Evolutionary conservation across 2,329 filamentous ascomycete species (phyloP).

Genomic region (Eutypella sp.): DNA sequence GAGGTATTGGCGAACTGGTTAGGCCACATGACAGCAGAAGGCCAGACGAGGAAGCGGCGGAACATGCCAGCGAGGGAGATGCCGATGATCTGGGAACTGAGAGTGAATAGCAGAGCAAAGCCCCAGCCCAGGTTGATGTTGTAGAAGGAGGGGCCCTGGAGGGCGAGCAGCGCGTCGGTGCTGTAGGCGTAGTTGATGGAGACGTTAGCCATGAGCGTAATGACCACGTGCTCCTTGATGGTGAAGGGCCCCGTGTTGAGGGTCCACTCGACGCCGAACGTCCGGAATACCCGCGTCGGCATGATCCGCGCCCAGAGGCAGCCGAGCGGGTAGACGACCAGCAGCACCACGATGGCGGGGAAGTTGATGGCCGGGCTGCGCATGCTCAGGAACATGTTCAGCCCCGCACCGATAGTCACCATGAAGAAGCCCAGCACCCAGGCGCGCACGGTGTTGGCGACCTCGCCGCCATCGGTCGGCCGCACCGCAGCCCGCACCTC

Average conservation of each 20-base stretch:
- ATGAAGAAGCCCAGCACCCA: slow-evolving; percentile 41
- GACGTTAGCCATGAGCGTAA: slow-evolving; percentile 41
- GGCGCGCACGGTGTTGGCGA: slow-evolving; percentile 38
- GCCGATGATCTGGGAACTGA: slow-evolving; percentile 49
- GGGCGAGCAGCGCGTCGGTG: slow-evolving; percentile 34
- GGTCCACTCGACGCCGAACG: slow-evolving; percentile 37
- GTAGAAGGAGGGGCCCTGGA: slow-evolving; percentile 36
- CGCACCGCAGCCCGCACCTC: slow-evolving; percentile 39
- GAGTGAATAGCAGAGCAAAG: slow-evolving; percentile 42
- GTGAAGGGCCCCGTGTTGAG: slow-evolving; percentile 41
- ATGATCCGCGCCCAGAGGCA: slow-evolving; percentile 37
- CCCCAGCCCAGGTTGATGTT: slow-evolving; percentile 41
- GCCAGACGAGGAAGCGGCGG: slow-evolving; percentile 42
- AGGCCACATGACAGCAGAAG: slow-evolving; percentile 48
- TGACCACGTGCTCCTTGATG: slow-evolving; percentile 40
- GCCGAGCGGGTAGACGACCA: slow-evolving; percentile 40
- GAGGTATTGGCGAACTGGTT: slow-evolving; percentile 41
- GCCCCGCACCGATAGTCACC: slow-evolving; percentile 35
- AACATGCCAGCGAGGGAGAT: slow-evolving; percentile 47
- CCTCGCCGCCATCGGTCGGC: slow-evolving; percentile 37
- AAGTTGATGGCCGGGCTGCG: slow-evolving; percentile 31
- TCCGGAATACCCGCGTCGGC: slow-evolving; percentile 35
- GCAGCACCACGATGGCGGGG: slow-evolving; percentile 32
- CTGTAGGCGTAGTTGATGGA: slow-evolving; percentile 33
- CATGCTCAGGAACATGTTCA: slow-evolving; percentile 33